A percentile compares a stretch with the other conserved stretches of the same genome.
These are phyloP conservation scores for Colletotrichum simmondsii DNA, from an alignment of 2,329 filamentous ascomycete genomes.

Conservation along the genomic window DNA sequence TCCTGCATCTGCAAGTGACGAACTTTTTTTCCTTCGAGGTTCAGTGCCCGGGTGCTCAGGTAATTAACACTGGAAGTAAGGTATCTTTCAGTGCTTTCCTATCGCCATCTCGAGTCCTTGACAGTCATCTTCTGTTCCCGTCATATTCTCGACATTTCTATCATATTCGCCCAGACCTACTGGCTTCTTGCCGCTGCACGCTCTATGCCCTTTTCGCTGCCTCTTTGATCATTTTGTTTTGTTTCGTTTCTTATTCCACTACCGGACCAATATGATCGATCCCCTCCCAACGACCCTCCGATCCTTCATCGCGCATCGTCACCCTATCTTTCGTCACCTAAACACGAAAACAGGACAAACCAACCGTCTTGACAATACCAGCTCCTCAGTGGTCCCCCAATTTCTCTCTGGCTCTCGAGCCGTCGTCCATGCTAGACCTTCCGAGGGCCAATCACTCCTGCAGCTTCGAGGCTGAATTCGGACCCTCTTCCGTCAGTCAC, in stretches of 20 bases:
- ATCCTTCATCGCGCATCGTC: neutral
- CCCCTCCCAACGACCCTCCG: neutral
- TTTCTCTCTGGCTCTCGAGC: neutral
- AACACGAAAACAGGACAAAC: neutral
- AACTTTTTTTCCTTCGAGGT: neutral
- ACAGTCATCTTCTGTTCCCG: neutral
- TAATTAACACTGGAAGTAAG: neutral
- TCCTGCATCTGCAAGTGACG: conserved; percentile 2
- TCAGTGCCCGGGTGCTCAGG: neutral
- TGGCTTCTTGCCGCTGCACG: conserved; percentile 25
- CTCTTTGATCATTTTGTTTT: conserved; percentile 19
- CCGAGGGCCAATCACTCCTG: neutral
- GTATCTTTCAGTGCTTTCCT: neutral
- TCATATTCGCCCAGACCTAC: conserved; percentile 26
- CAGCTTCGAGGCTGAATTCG: neutral
- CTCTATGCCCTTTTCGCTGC: conserved; percentile 2
- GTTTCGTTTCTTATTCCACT: conserved; percentile 28
- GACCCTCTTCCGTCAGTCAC: neutral
- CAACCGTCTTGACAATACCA: neutral
- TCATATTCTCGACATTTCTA: conserved; percentile 8
- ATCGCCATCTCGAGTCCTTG: neutral
- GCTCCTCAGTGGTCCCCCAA: neutral
- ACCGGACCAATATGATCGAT: conserved; percentile 3
- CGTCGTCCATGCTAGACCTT: neutral
- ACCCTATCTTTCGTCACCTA: neutral